Evolutionary conservation across 306 rosid genomes (phyloP), one percentile per base, ranked within the genome.

Genomic region (Castanopsis chinensis): DNA sequence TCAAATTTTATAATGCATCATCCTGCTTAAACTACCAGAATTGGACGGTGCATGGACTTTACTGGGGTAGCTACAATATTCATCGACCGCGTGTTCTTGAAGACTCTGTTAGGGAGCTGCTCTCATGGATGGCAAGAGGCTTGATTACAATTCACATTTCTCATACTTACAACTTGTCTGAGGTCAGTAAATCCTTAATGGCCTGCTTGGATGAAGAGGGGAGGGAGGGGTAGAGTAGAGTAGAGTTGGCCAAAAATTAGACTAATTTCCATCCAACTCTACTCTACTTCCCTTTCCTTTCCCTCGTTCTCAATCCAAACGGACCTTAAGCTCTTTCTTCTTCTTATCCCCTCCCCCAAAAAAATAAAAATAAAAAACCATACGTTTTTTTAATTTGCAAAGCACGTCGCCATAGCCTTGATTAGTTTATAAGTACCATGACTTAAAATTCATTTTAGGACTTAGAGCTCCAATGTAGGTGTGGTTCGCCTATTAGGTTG

Each of bases 41-140:
- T 83, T 95, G 99, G 99, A 95, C 99, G 7, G 91, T 95, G 71
- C 99, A 93, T 83, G 99, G 99, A 65, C 98, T 95, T 75, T 93
- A 90, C 75, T 95, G 97, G 97, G 98, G 99, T 79, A 95, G 99
- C 93, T 89, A 95, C 78, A 90, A 70, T 69, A 87, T 89, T 71
- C 91, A 93, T 79, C 85, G 85, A 58, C 98, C 97, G 0, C 70
- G 14, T 86, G 92, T 93, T 84, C 94, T 93, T 25, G 94, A 91
- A 83, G 97, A 90, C 74, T 93, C 99, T 68, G 11, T 95, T 30
- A 86, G 74, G 83, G 93, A 92, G 91, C 86, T 95, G 73, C 74
- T 95, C 2, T 90, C 97, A 68, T 95, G 94, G 99, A 65, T 89
- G 78, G 84, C 89, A 27, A 90, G 76, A 71, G 99, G 98, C 84